Evolutionary conservation across 352 stramenopile genomes (phyloP), one percentile per base, ranked within the genome.

Genomic region (Phytopythium litorale): DNA sequence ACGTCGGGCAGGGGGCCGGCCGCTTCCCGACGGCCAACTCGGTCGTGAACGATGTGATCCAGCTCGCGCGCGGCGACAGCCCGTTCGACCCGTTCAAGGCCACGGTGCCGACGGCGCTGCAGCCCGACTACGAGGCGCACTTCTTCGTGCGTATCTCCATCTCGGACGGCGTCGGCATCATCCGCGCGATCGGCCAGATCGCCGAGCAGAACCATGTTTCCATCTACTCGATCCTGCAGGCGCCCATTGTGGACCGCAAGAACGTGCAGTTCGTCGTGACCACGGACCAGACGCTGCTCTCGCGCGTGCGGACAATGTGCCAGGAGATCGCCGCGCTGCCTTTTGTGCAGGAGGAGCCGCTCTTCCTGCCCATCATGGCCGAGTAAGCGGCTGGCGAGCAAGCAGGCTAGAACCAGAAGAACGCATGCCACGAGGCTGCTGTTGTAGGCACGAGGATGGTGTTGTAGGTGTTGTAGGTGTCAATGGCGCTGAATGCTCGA

Each of bases 171-270:
- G 76, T 98, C 48, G 97, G 97, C 42, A 97, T 99, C 68, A 98
- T 98, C 60, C 82, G 93, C 63, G 79, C 93, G 62, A 95, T 98
- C 38, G 97, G 97, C 38, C 89, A 98, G 66, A 72, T 98, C 63
- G 97, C 94, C 43, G 97, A 98, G 75, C 82, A 98, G 62, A 84
- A 96, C 68, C 88, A 90, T 55, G 95, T 99, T 43, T 98, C 91
- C 35, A 99, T 99, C 75, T 96, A 98, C 83, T 98, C 95, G 57
- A 98, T 99, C 69, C 76, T 99, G 50, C 96, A 98, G 72, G 97
- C 98, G 66, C 96, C 95, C 9, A 97, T 98, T 55, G 81, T 87
- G 19, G 96, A 98, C 75, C 84, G 80, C 45, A 78, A 89, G 63
- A 97, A 98, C 70, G 90, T 98, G 52, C 86, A 97, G 64, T 98